Percentiles rank a stretch among this genome's conserved stretches.
These are phyloP conservation scores for Brassica rapa DNA, from an alignment of 345 rosid species.

Conservation along the genomic window DNA sequence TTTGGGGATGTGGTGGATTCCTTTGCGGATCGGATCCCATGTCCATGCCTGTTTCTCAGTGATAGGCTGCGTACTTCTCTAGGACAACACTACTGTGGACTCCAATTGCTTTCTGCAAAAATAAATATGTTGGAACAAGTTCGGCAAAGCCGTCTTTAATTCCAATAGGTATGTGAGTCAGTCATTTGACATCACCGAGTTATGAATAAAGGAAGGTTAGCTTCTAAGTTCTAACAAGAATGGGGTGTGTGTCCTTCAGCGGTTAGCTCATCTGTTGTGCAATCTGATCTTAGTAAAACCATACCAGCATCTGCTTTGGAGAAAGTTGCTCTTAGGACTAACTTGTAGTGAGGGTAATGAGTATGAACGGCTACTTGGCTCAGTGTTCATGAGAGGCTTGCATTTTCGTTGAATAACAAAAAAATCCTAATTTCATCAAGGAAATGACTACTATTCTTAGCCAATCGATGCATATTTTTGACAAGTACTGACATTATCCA, in stretches of 20 bases:
- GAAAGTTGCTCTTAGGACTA: background rate
- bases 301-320: background rate
- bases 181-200: background rate
- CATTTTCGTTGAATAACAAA: background rate
- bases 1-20: conserved; percentile 81
- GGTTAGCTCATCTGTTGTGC: background rate
- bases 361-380: background rate
- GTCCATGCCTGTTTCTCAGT: background rate
- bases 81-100: background rate
- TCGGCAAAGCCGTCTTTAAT: too few relatives aligned
- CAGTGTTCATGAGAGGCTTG: background rate
- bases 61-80: background rate
- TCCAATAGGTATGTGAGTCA: background rate
- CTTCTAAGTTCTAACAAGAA: background rate
- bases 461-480: background rate
- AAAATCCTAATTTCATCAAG: background rate
- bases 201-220: background rate
- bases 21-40: conserved; percentile 71
- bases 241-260: background rate
- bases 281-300: background rate
- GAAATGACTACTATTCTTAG: background rate
- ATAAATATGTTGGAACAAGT: background rate
- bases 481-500: too few relatives aligned
- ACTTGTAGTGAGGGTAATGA: background rate
- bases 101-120: background rate